Evolutionary conservation across 1,284 basidiomycete species (phyloP), one percentile per base, ranked within the genome.

Genomic region (Trametes polyzona): DNA sequence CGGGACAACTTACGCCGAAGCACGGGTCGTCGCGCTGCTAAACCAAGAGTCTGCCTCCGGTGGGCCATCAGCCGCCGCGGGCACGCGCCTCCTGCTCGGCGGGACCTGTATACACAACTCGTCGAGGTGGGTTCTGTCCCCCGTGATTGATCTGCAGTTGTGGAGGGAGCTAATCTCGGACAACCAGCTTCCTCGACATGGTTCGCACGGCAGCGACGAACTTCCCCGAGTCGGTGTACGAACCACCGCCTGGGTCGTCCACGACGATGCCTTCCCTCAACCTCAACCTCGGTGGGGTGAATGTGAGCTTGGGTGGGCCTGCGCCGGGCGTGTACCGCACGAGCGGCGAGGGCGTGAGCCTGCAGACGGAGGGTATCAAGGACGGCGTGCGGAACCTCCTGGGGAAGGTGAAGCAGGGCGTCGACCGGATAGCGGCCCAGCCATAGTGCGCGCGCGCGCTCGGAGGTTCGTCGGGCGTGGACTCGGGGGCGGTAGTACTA

Each of bases 71-170:
- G 76, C 76, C 44, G 74, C 73, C 3, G 65, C 80, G 11, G 88
- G 87, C 7, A 84, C 84, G 14, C 81, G 95, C 23, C 77, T 97
- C 42, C 73, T 98, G 3, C 84, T 98, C 2, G 95, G 96, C 9
- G 95, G 96, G 10, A 96, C 93, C 37, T 95, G 88, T 62, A 83
- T 98, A 16, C 95, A 96, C 72, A 98, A 97, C 70, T 96, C 95
- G 4, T 86, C 87, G 17, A 92, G 87, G 93, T 95, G 70, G 57
- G 81, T 64, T 3, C 49, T 8, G 26, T 27, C 29, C 35, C 43
- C 32, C 40, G 62, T 49, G 53, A 42, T 48, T 47, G 43, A 50
- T 40, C 48, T n/a, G n/a, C n/a, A n/a, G n/a, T n/a, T n/a, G 51
- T 53, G 41, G 35, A 17, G 32, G 26, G 16, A 23, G 29, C 52